A percentile compares a stretch with the other conserved stretches of the same genome.
Evolutionary conservation across 352 stramenopile species (phyloP).

Genomic region (Phytophthora tentaculata): DNA sequence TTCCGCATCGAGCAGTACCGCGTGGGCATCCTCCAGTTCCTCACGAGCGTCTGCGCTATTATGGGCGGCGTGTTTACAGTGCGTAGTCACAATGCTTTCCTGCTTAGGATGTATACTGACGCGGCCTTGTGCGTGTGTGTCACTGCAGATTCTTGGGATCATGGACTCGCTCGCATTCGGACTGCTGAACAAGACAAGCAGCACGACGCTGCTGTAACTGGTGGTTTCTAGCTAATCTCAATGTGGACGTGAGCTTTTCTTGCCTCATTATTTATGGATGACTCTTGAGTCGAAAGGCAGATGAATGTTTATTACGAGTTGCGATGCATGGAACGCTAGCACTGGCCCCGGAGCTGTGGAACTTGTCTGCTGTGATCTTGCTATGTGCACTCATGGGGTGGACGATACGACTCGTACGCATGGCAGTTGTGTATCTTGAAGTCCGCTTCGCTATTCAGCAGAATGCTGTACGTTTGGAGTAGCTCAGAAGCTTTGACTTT

Average conservation of each 20-base stretch:
- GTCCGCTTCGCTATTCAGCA: slow-evolving; percentile 46
- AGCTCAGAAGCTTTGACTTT: no score
- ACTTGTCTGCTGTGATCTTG: slow-evolving; percentile 53
- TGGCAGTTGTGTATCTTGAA: slow-evolving; percentile 47
- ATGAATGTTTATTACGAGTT: slow-evolving; percentile 5
- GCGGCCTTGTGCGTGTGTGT: slow-evolving; percentile 4
- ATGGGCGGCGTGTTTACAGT: slow-evolving; percentile 93
- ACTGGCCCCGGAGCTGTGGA: slow-evolving; percentile 64
- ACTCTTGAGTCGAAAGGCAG: neutral
- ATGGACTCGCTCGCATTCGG: slow-evolving; percentile 69
- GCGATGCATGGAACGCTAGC: slow-evolving; percentile 18
- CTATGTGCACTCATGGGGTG: slow-evolving; percentile 53
- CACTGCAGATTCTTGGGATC: slow-evolving; percentile 68
- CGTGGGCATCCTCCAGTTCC: slow-evolving; percentile 90
- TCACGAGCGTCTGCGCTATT: slow-evolving; percentile 93
- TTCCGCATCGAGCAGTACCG: slow-evolving; percentile 94
- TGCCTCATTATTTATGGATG: slow-evolving; percentile 25
- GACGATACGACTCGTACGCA: slow-evolving; percentile 48
- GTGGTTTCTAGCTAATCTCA: slow-evolving; percentile 28
- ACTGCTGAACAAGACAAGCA: slow-evolving; percentile 57
- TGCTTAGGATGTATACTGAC: slow-evolving; percentile 1
- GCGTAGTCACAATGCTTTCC: slow-evolving; percentile 21
- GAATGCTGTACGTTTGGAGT: slow-evolving; percentile 43
- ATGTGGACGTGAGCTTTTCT: slow-evolving; percentile 23
- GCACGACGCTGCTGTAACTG: slow-evolving; percentile 49